Evolutionary conservation across 2,329 filamentous ascomycete species (phyloP).

Genomic region (Penicillium psychrosexuale): DNA sequence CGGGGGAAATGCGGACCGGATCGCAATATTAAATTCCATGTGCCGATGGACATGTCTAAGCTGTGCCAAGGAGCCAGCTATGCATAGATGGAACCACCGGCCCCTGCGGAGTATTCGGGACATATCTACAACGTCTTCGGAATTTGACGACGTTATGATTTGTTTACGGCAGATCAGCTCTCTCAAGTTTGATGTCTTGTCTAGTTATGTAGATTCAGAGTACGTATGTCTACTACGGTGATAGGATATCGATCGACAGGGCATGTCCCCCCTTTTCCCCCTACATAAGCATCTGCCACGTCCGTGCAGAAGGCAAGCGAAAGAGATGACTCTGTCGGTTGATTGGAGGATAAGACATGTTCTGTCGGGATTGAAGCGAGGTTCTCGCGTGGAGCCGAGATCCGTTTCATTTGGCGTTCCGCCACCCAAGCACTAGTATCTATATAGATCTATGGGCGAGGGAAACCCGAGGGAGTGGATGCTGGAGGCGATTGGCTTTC

Average conservation of each 20-base stretch:
- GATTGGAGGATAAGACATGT: slow-evolving; percentile 7
- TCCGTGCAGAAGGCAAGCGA: slow-evolving; percentile 5
- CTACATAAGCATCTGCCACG: slow-evolving; percentile 10
- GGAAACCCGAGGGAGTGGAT: slow-evolving; percentile 6
- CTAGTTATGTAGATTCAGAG: background rate
- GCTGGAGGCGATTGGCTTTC: slow-evolving; percentile 10
- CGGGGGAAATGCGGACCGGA: slow-evolving; percentile 8
- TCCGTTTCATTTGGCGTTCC: background rate
- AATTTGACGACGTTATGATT: background rate
- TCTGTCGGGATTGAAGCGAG: background rate
- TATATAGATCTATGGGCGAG: background rate
- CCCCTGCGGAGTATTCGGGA: background rate
- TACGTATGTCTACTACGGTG: background rate
- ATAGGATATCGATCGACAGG: slow-evolving; percentile 14
- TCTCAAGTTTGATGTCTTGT: background rate
- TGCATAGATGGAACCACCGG: background rate
- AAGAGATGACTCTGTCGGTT: background rate
- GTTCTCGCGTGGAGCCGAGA: slow-evolving; percentile 1
- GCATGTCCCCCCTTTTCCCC: background rate
- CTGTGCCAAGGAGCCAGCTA: background rate
- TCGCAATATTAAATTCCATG: slow-evolving; percentile 11
- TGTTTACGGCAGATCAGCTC: slow-evolving; percentile 4
- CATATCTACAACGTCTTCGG: background rate
- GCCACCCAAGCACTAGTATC: background rate
- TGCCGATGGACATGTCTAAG: background rate